phyloP scores from a whole-genome alignment of 345 rosid species.

The Populus deltoides region DNA sequence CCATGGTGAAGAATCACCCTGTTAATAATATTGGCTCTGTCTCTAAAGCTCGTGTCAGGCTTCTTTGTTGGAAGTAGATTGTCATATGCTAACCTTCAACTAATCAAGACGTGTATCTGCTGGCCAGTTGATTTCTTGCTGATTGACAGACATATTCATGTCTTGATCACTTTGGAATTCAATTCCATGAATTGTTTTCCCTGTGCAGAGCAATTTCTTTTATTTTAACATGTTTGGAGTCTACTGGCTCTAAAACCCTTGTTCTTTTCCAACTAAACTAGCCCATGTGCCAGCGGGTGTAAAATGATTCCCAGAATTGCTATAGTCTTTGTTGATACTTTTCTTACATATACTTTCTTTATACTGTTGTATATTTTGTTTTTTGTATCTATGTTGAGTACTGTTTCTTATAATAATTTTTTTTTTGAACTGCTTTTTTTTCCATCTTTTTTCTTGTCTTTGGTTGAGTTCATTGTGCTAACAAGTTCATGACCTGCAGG shows the following conservation, averaged over 20 bases:
- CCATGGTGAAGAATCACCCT: not conserved
- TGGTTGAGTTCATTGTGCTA: not conserved
- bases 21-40: not conserved
- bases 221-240: not conserved
- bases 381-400: not conserved
- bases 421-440: not conserved
- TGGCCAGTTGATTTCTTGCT: not conserved
- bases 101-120: not conserved
- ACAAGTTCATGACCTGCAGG: conserved; percentile 44
- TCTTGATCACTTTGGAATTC: not conserved
- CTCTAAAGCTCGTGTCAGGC: not conserved
- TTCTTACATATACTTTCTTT: not conserved
- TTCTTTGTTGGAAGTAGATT: not conserved
- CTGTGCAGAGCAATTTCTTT: not conserved
- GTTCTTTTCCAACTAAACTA: not conserved
- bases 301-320: not conserved
- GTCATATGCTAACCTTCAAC: not conserved
- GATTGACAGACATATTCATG: not conserved
- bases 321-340: not conserved
- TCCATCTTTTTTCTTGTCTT: not conserved
- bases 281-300: not conserved
- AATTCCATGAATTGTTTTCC: not conserved
- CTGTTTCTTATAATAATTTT: not conserved
- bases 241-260: not conserved
- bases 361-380: not conserved